phyloP scores from a whole-genome alignment of 176 grass and related monocot genomes.

The Musa acuminata region DNA sequence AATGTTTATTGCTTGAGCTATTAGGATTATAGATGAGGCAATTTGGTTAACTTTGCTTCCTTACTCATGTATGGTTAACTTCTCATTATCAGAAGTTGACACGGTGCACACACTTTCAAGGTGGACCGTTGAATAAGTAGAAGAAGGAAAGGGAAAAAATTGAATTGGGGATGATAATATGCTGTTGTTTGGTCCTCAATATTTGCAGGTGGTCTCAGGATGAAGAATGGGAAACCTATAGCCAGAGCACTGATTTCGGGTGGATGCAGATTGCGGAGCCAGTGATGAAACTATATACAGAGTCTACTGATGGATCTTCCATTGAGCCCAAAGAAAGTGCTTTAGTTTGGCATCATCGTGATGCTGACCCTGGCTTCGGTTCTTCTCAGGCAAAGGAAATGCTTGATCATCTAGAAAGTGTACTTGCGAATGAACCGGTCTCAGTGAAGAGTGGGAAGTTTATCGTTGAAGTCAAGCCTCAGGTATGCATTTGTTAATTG shows the following conservation, averaged over 20 bases:
- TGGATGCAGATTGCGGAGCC: slow-evolving; percentile 57
- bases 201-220: slow-evolving; percentile 44
- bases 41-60: neutral
- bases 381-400: slow-evolving; percentile 10
- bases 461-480: slow-evolving; percentile 24
- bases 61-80: neutral
- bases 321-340: slow-evolving; percentile 65
- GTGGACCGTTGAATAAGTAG: neutral
- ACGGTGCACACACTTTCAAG: neutral
- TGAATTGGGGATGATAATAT: neutral
- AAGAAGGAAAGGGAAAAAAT: neutral
- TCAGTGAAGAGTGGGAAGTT: slow-evolving; percentile 16
- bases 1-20: neutral
- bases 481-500: slow-evolving; percentile 6
- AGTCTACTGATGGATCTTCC: slow-evolving; percentile 53
- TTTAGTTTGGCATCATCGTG: slow-evolving; percentile 63
- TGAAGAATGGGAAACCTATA: slow-evolving; percentile 41
- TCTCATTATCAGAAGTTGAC: no score
- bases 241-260: slow-evolving; percentile 37
- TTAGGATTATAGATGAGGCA: neutral
- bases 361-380: slow-evolving; percentile 34
- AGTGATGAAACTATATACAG: slow-evolving; percentile 51
- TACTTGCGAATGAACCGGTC: slow-evolving; percentile 13
- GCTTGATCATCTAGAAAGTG: slow-evolving; percentile 20
- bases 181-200: neutral